Base-by-base conservation (phyloP, 345 rosid species). In the Ailanthus altissimus region DNA sequence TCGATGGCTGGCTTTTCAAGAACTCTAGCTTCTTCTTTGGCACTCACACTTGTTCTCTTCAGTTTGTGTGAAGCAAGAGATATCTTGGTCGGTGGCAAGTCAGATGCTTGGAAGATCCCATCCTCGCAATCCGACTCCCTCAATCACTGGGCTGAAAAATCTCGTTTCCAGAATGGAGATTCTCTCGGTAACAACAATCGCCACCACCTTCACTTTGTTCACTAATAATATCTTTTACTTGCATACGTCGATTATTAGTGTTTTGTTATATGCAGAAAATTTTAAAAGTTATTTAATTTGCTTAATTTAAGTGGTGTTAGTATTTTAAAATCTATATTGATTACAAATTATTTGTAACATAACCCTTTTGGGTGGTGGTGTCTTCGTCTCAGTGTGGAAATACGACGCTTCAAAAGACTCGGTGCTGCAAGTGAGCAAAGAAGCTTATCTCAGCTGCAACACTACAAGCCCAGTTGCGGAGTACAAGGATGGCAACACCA, bases 111-210 rank as follows among this genome's bases (percentile, higher is more conserved):
- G 93, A 88, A 87, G 70, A 62, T 86, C 75, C 93, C 91, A 4
- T 85, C 90, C 68, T 90, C 93, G 0, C 83, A 91, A 76, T 73
- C 97, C n/a, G 90, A 88, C 72, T 85, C 94, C 6, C 94, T 93
- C 75, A 88, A 90, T 80, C 74, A 79, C 77, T 93, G 98, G 98
- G 98, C 97, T 63, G 89, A 79, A 78, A 84, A 63, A 8, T 62
- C 88, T 18, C 91, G 93, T 14, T 91, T 93, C 79, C 85, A 72
- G 58, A 74, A 90, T 4, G 94, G 92, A 20, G 94, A 93, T 73
- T 72, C 86, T 50, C 93, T 91, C 0, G 93, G 94, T 91, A 76
- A 76, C 28, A 59, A 25, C 28, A 5, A 60, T 26, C 63, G n/a
- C 13, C 6, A n/a, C 5, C 12, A n/a, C 5, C 32, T 21, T 67